Percentiles rank a stretch among this genome's conserved stretches.
These are phyloP conservation scores for Xylaria sp. DNA, from an alignment of 2,329 filamentous ascomycete species.

Conservation along the genomic window DNA sequence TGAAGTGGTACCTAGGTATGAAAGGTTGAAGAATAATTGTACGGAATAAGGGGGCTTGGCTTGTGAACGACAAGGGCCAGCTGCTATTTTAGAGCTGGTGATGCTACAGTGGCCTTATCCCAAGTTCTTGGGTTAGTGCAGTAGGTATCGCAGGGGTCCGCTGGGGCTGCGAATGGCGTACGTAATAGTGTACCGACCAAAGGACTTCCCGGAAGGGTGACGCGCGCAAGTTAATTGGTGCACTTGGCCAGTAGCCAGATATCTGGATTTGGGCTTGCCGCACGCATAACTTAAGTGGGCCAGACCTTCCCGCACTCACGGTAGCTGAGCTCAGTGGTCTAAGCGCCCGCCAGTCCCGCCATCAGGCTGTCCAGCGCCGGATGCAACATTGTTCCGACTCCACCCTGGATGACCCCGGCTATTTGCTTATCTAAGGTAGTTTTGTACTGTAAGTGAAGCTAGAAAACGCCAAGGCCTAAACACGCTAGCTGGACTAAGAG, in stretches of 20 bases:
- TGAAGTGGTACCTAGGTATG: slow-evolving; percentile 20
- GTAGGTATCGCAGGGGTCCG: too few relatives aligned
- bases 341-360: background rate
- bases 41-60: slow-evolving; percentile 27
- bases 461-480: slow-evolving; percentile 12
- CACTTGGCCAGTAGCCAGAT: background rate
- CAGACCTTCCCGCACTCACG: background rate
- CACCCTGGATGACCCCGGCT: background rate
- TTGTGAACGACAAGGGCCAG: slow-evolving; percentile 29
- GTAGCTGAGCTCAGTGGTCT: background rate
- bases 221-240: slow-evolving; percentile 1
- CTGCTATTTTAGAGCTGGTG: slow-evolving; percentile 38
- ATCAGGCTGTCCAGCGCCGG: background rate
- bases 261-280: too few relatives aligned
- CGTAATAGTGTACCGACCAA: background rate
- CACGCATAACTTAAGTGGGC: too few relatives aligned
- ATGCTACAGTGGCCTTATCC: slow-evolving; percentile 52
- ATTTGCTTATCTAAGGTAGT: background rate
- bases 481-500: slow-evolving; percentile 15
- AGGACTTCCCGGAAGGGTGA: background rate
- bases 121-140: slow-evolving; percentile 41
- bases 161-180: background rate
- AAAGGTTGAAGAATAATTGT: slow-evolving; percentile 21
- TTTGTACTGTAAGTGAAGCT: background rate
- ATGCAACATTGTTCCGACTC: background rate